phyloP scores from a whole-genome alignment of 1,139 yeast species.

The Blastobotrys petasosporus region DNA sequence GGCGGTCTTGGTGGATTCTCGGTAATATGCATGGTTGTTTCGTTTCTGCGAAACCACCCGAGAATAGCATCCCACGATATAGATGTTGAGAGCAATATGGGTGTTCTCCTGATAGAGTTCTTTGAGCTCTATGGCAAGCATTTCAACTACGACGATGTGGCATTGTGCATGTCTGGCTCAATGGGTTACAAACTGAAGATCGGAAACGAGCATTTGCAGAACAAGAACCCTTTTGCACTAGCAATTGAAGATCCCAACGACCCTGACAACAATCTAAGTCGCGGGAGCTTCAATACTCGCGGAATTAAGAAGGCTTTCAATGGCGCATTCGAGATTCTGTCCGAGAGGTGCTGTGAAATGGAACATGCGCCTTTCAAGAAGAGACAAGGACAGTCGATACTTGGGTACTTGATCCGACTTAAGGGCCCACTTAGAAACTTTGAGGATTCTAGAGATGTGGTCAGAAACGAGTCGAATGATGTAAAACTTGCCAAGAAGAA shows the following conservation, averaged over 20 bases:
- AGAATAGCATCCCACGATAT: constrained; percentile 63
- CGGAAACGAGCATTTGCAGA: constrained; percentile 47
- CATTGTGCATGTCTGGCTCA: constrained; percentile 36
- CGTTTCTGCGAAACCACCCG: constrained; percentile 75
- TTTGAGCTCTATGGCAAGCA: constrained; percentile 93
- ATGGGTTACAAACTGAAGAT: constrained; percentile 56
- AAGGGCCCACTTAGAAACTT: constrained; percentile 75
- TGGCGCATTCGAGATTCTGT: constrained; percentile 81
- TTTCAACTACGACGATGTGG: constrained; percentile 76
- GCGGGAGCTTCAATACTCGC: constrained; percentile 78
- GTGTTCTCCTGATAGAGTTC: constrained; percentile 83
- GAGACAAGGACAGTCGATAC: constrained; percentile 64
- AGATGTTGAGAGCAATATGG: constrained; percentile 68
- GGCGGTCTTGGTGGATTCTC: constrained; percentile 98
- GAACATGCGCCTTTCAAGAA: constrained; percentile 55
- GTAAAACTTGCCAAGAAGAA: constrained; percentile 1
- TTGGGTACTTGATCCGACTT: constrained; percentile 75
- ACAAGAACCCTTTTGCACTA: constrained; percentile 54
- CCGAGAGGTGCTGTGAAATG: constrained; percentile 37
- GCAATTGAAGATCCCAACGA: constrained; percentile 93
- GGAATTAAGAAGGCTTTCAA: constrained; percentile 83
- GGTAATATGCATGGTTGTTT: constrained; percentile 78
- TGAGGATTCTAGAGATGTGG: constrained; percentile 57
- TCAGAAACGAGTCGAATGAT: constrained; percentile 11
- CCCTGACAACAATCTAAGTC: constrained; percentile 68